phyloP scores from a whole-genome alignment of 1,284 basidiomycete species.

The Agaricales sp. region DNA sequence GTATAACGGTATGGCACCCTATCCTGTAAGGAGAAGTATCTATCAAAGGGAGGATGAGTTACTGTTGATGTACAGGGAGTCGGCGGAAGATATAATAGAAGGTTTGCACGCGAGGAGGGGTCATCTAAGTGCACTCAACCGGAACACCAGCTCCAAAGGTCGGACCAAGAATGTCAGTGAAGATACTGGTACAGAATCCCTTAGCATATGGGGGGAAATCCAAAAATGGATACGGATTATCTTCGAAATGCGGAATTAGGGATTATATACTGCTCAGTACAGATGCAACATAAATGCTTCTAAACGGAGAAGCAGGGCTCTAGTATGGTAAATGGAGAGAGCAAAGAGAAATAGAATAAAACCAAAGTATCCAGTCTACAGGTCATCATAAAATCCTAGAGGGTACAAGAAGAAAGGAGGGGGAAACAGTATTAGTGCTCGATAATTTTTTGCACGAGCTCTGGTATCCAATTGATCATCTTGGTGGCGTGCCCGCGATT shows the following conservation, averaged over 20 bases:
- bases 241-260: not conserved
- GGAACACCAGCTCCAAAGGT: not conserved
- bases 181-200: not conserved
- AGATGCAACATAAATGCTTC: constrained; percentile 24
- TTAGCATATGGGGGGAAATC: not conserved
- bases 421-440: constrained; percentile 15
- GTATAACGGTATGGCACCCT: constrained; percentile 52
- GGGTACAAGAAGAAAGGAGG: constrained; percentile 8
- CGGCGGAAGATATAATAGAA: not conserved
- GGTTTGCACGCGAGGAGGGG: not conserved
- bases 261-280: constrained; percentile 37
- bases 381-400: constrained; percentile 10
- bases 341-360: not conserved
- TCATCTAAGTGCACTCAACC: not conserved
- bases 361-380: constrained; percentile 10
- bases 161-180: not conserved
- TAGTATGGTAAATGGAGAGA: not conserved
- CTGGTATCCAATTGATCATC: constrained; percentile 67
- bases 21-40: not conserved
- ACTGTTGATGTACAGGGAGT: not conserved
- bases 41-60: not conserved
- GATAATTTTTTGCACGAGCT: constrained; percentile 48
- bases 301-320: not conserved
- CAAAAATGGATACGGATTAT: too few relatives aligned
- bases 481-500: constrained; percentile 48